A percentile compares a stretch with the other conserved stretches of the same genome.
Conservation (phyloP, 805 yeast genomes). For the Babjeviella inositovora region DNA sequence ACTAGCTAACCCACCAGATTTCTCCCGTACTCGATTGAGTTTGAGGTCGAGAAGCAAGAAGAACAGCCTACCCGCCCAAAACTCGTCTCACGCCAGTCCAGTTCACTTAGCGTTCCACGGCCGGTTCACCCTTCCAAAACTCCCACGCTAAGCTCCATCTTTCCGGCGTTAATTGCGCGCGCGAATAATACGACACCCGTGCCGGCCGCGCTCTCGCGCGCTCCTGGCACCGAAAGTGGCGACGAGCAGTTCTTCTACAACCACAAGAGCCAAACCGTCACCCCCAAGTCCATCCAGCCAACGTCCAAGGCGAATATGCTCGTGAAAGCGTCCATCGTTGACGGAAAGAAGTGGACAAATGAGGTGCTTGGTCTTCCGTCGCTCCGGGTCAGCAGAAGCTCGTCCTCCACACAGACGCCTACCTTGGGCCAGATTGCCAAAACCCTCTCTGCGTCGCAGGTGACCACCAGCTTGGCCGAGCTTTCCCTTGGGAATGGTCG, state of each 20-base stretch:
- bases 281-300: no score
- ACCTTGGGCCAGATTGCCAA: constrained; percentile 1
- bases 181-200: no score
- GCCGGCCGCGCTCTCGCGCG: no score
- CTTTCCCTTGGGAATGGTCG: constrained; percentile 1
- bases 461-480: constrained; percentile 2
- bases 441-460: constrained; percentile 1
- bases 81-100: constrained; percentile 1
- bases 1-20: constrained; percentile 21
- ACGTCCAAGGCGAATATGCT: no score
- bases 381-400: no score
- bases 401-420: constrained; percentile 1
- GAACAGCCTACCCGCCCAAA: constrained; percentile 1
- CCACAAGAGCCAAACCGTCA: constrained; percentile 5
- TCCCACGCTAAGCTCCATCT: constrained; percentile 3
- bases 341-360: no score
- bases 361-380: constrained; percentile 18
- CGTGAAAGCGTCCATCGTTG: no score
- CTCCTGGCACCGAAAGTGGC: no score
- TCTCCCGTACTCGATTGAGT: constrained; percentile 64
- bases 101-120: constrained; percentile 9
- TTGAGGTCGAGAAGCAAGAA: constrained; percentile 18
- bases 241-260: constrained; percentile 4
- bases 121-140: constrained; percentile 8
- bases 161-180: no score